These are phyloP conservation scores for Dispira parvispora DNA, from an alignment of 192 early-diverging fungal genomes.

Conservation along the genomic window DNA sequence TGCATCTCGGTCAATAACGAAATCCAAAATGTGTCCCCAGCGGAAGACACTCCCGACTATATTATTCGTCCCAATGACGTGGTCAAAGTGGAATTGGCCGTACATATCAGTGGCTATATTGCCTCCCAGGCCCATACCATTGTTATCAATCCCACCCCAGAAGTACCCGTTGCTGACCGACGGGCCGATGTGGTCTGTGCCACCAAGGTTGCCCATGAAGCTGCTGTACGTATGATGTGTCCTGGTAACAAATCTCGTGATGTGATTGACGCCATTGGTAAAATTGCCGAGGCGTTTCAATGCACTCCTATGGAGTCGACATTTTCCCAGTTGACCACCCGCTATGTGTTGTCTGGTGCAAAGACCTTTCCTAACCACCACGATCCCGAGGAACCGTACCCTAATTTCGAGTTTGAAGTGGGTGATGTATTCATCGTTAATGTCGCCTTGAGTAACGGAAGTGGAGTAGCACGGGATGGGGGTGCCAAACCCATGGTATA, in stretches of 20 bases:
- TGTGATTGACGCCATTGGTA: not conserved
- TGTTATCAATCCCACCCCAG: constrained; percentile 44
- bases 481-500: constrained; percentile 39
- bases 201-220: constrained; percentile 68
- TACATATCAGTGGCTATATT: constrained; percentile 86
- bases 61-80: constrained; percentile 59
- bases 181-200: constrained; percentile 67
- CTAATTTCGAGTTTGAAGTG: constrained; percentile 48
- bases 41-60: constrained; percentile 35
- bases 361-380: constrained; percentile 37
- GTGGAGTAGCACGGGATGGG: constrained; percentile 34
- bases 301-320: constrained; percentile 53
- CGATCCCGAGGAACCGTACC: constrained; percentile 34
- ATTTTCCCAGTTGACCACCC: constrained; percentile 50
- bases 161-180: constrained; percentile 38
- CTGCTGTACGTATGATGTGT: constrained; percentile 57
- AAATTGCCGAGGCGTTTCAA: constrained; percentile 24
- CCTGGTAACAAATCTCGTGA: constrained; percentile 39
- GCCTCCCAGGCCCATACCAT: constrained; percentile 67
- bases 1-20: constrained; percentile 63
- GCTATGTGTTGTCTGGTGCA: constrained; percentile 48
- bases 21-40: constrained; percentile 62
- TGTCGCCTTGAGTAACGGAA: constrained; percentile 46
- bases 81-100: constrained; percentile 81
- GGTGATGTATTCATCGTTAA: constrained; percentile 60